Conservation (phyloP, 768 basidiomycete genomes). For the Suillus discolor region DNA sequence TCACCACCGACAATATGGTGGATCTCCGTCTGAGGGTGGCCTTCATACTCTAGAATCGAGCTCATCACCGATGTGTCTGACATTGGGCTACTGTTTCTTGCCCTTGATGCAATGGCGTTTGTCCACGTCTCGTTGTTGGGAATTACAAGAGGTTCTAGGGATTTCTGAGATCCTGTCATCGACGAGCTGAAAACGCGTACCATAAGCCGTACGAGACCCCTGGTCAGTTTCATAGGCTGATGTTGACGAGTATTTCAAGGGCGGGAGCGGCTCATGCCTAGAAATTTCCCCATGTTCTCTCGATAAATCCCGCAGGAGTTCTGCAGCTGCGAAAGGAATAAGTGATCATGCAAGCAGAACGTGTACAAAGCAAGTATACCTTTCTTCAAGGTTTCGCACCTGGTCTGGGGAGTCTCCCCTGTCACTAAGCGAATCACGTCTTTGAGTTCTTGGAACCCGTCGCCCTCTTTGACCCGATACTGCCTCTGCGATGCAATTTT, state of each 20-base stretch:
- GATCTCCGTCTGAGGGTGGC: background rate
- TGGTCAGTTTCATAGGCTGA: background rate
- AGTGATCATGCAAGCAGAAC: background rate
- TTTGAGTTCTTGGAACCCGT: slow-evolving; percentile 34
- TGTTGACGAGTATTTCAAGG: background rate
- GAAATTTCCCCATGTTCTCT: background rate
- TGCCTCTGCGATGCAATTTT: slow-evolving; percentile 26
- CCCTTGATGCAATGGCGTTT: background rate
- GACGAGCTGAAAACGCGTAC: background rate
- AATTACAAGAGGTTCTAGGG: background rate
- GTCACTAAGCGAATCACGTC: slow-evolving; percentile 27
- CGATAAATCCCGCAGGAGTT: background rate
- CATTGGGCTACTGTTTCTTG: background rate
- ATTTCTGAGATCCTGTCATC: background rate
- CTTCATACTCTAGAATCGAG: background rate
- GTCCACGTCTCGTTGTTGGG: slow-evolving; percentile 2
- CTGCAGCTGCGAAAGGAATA: slow-evolving; percentile 4
- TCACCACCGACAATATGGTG: background rate
- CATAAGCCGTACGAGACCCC: background rate
- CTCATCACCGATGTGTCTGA: slow-evolving; percentile 4
- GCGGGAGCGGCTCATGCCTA: slow-evolving; percentile 2
- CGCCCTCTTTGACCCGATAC: slow-evolving; percentile 33
- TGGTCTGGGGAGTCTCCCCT: slow-evolving; percentile 26
- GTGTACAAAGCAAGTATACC: slow-evolving; percentile 12
- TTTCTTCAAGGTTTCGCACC: slow-evolving; percentile 28